These are phyloP conservation scores for Pleurostoma richardsiae DNA, from an alignment of 2,329 filamentous ascomycete genomes.

Conservation along the genomic window DNA sequence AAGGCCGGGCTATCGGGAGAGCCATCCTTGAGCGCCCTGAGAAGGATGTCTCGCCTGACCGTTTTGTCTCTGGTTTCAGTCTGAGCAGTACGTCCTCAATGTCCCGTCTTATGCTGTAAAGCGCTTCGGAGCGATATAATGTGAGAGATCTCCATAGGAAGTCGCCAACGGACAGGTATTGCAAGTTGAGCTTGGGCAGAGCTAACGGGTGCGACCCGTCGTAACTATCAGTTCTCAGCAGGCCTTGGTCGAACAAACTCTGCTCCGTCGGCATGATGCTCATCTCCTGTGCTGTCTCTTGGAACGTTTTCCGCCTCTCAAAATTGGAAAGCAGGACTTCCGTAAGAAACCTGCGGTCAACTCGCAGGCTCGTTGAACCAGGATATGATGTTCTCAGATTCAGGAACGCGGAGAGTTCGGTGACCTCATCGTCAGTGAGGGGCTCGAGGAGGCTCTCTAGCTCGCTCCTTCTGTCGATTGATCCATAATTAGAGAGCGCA, in stretches of 20 bases:
- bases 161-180: slow-evolving; percentile 91
- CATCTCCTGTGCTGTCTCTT: slow-evolving; percentile 68
- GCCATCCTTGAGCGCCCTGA: slow-evolving; percentile 85
- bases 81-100: slow-evolving; percentile 78
- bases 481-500: slow-evolving; percentile 86
- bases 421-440: slow-evolving; percentile 70
- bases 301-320: slow-evolving; percentile 76
- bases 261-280: slow-evolving; percentile 80
- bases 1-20: slow-evolving; percentile 76
- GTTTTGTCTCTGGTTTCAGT: slow-evolving; percentile 63
- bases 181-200: slow-evolving; percentile 89
- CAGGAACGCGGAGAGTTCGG: slow-evolving; percentile 62
- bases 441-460: slow-evolving; percentile 69
- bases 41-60: slow-evolving; percentile 66
- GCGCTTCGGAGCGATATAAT: slow-evolving; percentile 83
- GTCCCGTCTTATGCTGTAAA: slow-evolving; percentile 90
- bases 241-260: slow-evolving; percentile 70
- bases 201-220: slow-evolving; percentile 83
- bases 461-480: slow-evolving; percentile 76
- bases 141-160: slow-evolving; percentile 95
- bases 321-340: slow-evolving; percentile 72
- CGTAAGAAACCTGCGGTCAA: slow-evolving; percentile 59
- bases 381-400: slow-evolving; percentile 83
- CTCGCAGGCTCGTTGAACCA: slow-evolving; percentile 55
- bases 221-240: slow-evolving; percentile 79